Conservation (phyloP, 1,284 basidiomycete species). For the Ustilago vetiveriae region DNA sequence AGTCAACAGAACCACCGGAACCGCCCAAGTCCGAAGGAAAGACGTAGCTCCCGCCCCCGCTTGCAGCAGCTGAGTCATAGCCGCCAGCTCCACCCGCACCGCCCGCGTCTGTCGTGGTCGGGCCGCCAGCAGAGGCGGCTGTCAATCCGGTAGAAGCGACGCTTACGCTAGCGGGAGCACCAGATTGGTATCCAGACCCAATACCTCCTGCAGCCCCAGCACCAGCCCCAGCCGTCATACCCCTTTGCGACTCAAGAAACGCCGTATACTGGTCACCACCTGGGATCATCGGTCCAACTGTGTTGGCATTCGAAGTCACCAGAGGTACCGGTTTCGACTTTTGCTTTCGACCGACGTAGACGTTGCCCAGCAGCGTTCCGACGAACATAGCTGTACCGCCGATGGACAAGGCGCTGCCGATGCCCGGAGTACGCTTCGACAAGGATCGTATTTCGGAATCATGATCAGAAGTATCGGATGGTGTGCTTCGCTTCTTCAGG, state of each 20-base stretch:
- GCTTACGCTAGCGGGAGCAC: neutral
- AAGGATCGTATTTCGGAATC: slow-evolving; percentile 4
- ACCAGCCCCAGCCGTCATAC: neutral
- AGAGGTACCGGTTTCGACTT: slow-evolving; percentile 34
- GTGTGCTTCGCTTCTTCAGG: slow-evolving; percentile 22
- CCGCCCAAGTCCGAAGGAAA: too few relatives aligned
- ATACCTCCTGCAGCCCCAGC: slow-evolving; percentile 1
- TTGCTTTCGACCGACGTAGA: slow-evolving; percentile 7
- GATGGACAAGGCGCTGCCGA: slow-evolving; percentile 8
- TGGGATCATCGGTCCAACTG: slow-evolving; percentile 17
- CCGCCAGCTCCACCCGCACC: too few relatives aligned
- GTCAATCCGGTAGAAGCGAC: neutral
- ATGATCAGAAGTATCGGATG: neutral
- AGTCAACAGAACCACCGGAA: neutral
- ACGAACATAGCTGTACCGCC: slow-evolving; percentile 30
- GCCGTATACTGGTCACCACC: slow-evolving; percentile 31
- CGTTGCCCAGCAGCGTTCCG: slow-evolving; percentile 19
- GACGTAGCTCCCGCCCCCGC: too few relatives aligned
- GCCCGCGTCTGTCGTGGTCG: too few relatives aligned
- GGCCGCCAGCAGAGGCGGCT: neutral
- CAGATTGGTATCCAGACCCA: neutral
- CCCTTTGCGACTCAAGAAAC: slow-evolving; percentile 21
- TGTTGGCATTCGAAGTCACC: slow-evolving; percentile 25
- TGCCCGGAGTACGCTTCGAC: slow-evolving; percentile 20
- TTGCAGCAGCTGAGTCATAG: too few relatives aligned